Conservation (phyloP, 306 rosid species). For the Medicago ruthenica region DNA sequence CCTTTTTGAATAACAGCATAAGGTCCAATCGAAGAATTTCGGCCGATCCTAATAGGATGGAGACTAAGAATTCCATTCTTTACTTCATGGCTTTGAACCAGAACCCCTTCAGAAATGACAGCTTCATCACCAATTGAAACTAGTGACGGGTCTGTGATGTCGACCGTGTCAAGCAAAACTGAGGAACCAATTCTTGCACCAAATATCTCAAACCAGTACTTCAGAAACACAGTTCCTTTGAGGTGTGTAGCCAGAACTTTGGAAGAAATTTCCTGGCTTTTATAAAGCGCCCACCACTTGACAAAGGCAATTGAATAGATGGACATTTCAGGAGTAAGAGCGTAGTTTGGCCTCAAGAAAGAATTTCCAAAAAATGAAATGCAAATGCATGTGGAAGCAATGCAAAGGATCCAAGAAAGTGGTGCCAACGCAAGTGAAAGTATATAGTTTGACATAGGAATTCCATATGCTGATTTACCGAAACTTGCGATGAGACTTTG, state of each 20-base stretch:
- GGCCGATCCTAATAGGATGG: conserved; percentile 71
- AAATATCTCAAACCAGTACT: conserved; percentile 82
- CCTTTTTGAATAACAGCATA: conserved; percentile 85
- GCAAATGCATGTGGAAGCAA: conserved; percentile 69
- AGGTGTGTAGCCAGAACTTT: conserved; percentile 80
- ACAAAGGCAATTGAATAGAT: conserved; percentile 77
- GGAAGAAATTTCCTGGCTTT: conserved; percentile 78
- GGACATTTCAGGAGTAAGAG: conserved; percentile 74
- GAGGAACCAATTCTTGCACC: conserved; percentile 93
- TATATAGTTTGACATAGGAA: conserved; percentile 55
- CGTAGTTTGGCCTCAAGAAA: conserved; percentile 87
- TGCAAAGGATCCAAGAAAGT: conserved; percentile 92
- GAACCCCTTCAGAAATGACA: conserved; percentile 82
- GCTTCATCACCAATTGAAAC: conserved; percentile 88
- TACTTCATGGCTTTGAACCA: conserved; percentile 93
- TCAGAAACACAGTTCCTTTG: conserved; percentile 85
- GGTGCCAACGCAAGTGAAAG: conserved; percentile 68
- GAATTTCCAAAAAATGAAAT: conserved; percentile 78
- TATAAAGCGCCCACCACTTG: conserved; percentile 97
- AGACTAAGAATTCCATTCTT: conserved; percentile 80
- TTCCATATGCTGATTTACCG: conserved; percentile 41
- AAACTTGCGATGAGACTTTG: conserved; percentile 47
- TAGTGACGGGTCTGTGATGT: conserved; percentile 89
- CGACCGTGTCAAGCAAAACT: conserved; percentile 82
- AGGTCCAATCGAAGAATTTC: conserved; percentile 74